Base-by-base conservation (phyloP, 2,329 filamentous ascomycete genomes). In the Westerdykella ornata region DNA sequence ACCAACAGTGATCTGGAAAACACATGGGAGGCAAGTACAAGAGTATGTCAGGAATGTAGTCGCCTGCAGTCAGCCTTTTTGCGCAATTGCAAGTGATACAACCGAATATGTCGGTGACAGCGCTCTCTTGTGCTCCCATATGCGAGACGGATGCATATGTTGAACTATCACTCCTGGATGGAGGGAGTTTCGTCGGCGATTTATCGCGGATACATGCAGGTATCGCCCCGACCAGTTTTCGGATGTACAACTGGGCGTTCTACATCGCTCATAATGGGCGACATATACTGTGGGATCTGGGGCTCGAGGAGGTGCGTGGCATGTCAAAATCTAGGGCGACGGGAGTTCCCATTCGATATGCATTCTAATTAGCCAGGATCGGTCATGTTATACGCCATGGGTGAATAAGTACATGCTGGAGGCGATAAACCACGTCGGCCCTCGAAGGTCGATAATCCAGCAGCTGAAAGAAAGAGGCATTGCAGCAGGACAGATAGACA, bases 181-280 rank as follows among this genome's bases (percentile, higher is more conserved):
- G 60, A 7, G 60, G 60, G 5, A 63, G 60, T 30, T 62, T 63
- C 35, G 46, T 60, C 5, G 60, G 47, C 4, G 57, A 62, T 15
- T 18, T 53, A 14, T 44, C 45, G 29, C 55, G 51, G 29, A 38
- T 63, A 35, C 60, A 63, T 49, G 53, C 54, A n/a, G 56, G 53
- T 8, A 51, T 53, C 14, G 39, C 33, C 20, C 54, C 46, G 28
- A 53, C 49, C 15, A 56, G 46, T 13, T 62, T 57, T 47, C 56
- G 60, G 22, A 62, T 62, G 59, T 63, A 63, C 39, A 58, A 63
- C 36, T 63, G 60, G 59, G 59, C 59, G 1, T 63, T 63, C 31
- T 52, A 57, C 41, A 52, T 63, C 15, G 44, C 43, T 7, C 54
- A 62, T 41, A 35, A 42, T 2, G 52, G 49, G 17, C 48, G 51